These are phyloP conservation scores for Monosporascus sp. DNA, from an alignment of 2,329 filamentous ascomycete genomes.

Conservation along the genomic window DNA sequence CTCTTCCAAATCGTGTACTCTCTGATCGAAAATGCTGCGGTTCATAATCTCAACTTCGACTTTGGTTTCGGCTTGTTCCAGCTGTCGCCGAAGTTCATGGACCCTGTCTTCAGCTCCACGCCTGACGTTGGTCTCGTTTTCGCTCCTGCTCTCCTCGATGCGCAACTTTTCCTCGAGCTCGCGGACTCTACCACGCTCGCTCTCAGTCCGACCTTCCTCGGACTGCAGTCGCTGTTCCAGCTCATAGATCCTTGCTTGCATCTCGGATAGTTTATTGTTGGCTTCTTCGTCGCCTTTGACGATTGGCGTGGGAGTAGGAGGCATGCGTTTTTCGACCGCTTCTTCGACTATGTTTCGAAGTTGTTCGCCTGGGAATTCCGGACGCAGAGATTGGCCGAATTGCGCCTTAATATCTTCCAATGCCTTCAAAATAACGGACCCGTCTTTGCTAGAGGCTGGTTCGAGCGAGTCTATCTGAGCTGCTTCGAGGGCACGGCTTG, in stretches of 20 bases:
- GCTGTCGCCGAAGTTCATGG: conserved; percentile 48
- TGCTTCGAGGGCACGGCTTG: conserved; percentile 29
- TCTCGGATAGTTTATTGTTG: conserved; percentile 49
- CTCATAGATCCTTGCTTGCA: conserved; percentile 52
- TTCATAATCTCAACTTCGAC: conserved; percentile 59
- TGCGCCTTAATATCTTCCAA: conserved; percentile 60
- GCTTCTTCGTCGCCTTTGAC: conserved; percentile 46
- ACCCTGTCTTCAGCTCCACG: conserved; percentile 49
- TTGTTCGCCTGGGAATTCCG: conserved; percentile 45
- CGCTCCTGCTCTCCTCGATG: conserved; percentile 42
- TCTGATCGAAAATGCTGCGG: conserved; percentile 52
- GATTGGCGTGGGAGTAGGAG: conserved; percentile 40
- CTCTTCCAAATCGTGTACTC: conserved; percentile 65
- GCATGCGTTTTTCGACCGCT: conserved; percentile 54
- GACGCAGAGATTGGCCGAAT: conserved; percentile 38
- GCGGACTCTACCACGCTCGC: conserved; percentile 40
- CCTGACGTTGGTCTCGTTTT: conserved; percentile 44
- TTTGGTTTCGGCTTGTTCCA: conserved; percentile 53
- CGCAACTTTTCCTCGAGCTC: conserved; percentile 56
- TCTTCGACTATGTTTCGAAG: conserved; percentile 61
- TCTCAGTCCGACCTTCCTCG: conserved; percentile 20
- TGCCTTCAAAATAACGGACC: conserved; percentile 58
- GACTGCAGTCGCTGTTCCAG: conserved; percentile 22
- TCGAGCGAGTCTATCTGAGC: conserved; percentile 21
- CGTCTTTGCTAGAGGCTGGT: conserved; percentile 29